Evolutionary conservation across 768 basidiomycete species (phyloP), one percentile per base, ranked within the genome.

Genomic region (Boletus rex-veris): DNA sequence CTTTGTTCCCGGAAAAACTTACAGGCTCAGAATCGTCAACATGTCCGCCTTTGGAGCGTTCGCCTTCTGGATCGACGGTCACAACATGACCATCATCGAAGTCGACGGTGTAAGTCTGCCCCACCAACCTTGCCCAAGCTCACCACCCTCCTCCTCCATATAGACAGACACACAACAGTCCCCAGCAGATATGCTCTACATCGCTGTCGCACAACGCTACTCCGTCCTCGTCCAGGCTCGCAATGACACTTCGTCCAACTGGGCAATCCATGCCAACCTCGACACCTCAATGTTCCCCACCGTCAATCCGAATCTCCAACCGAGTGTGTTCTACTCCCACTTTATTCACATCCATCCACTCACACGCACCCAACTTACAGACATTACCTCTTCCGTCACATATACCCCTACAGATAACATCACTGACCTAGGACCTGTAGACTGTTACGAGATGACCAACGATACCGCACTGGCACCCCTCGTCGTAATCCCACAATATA

Each of bases 181-280:
- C 38, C 79, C 85, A 0, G 85, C 85, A 58, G 88, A 91, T 65
- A 69, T 88, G 36, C 63, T 98, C 46, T 79, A 82, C 40, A 53
- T 98, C 52, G 78, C 91, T 14, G 92, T 88, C 30, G 94, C 94
- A 0, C 96, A 98, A 70, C 84, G 96, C 18, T 97, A 96, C 71
- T 95, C 94, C 0, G 76, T 99, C 38, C 83, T 98, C 31, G 91
- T 99, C 48, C 87, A 86, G 11, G 95, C 96, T 10, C 83, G 88
- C 45, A 95, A 95, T 70, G 90, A 93, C 58, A 88, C 86, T 0
- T 73, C 80, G 3, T 74, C 80, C 19, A 97, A 99, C 75, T 98
- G 86, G 85, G 83, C 82, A 47, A 83, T 99, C 54, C 90, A 93
- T 64, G 88, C 89, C 6, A 90, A 94, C 75, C 91, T 98, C 82